phyloP scores from a whole-genome alignment of 257 asterid species.

The Catharanthus roseus region DNA sequence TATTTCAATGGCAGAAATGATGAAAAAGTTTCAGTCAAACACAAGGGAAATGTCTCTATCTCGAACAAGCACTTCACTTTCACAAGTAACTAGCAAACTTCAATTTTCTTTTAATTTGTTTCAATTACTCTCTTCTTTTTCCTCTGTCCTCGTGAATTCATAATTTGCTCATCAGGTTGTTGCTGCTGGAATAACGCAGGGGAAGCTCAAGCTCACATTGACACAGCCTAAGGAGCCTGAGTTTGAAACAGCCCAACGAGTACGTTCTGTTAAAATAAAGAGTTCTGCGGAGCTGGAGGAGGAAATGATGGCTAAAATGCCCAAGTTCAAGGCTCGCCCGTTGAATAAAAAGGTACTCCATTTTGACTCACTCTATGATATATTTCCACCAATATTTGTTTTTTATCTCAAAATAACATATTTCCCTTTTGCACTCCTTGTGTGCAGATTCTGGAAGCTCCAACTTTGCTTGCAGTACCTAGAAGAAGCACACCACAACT shows the following conservation, averaged over 20 bases:
- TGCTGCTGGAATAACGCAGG: slow-evolving; percentile 22
- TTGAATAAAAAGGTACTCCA: slow-evolving; percentile 62
- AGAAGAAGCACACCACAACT: slow-evolving; percentile 70
- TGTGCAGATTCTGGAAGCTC: slow-evolving; percentile 61
- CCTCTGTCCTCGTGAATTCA: neutral
- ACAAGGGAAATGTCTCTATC: slow-evolving; percentile 60
- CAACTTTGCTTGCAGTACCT: slow-evolving; percentile 54
- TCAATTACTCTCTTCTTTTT: neutral
- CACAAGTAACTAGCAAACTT: slow-evolving; percentile 37
- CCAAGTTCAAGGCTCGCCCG: slow-evolving; percentile 91
- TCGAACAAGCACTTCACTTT: slow-evolving; percentile 30
- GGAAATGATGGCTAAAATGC: slow-evolving; percentile 90
- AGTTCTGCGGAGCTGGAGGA: slow-evolving; percentile 86
- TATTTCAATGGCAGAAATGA: slow-evolving; percentile 90
- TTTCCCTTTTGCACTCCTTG: slow-evolving; percentile 4
- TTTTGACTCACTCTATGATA: neutral
- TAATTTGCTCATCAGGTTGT: slow-evolving; percentile 17
- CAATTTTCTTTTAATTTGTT: neutral
- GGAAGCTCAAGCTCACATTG: slow-evolving; percentile 64
- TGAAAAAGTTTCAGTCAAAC: slow-evolving; percentile 72
- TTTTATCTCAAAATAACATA: neutral
- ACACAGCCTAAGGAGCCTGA: slow-evolving; percentile 94
- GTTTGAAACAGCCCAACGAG: slow-evolving; percentile 82
- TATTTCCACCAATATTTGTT: neutral
- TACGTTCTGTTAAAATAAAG: slow-evolving; percentile 57